Conservation (phyloP, 2,329 filamentous ascomycete species). For the Sarocladiaceae sp. region DNA sequence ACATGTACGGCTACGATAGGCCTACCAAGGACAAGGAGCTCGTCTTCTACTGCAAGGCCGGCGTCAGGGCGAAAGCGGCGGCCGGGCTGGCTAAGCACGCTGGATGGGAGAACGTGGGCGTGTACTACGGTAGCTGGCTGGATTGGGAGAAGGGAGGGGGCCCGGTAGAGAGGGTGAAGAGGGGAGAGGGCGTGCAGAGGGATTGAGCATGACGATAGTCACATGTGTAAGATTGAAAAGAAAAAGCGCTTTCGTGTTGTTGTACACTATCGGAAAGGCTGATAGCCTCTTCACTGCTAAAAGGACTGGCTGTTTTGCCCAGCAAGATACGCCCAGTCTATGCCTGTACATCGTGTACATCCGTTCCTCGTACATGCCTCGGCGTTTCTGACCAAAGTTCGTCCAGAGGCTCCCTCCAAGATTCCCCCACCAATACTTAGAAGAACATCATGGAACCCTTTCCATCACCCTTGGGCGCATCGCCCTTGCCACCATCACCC, state of each 20-base stretch:
- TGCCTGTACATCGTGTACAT: background rate
- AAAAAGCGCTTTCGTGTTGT: conserved; percentile 17
- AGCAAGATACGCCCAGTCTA: conserved; percentile 1
- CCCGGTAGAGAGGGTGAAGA: conserved; percentile 28
- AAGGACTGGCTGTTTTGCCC: background rate
- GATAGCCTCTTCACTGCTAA: background rate
- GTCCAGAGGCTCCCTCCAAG: too few relatives aligned
- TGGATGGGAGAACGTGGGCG: conserved; percentile 66
- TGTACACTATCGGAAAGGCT: conserved; percentile 12
- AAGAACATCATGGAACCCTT: conserved; percentile 4
- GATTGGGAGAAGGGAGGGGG: conserved; percentile 79
- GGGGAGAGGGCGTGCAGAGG: background rate
- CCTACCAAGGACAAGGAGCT: conserved; percentile 51
- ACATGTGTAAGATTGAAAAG: background rate
- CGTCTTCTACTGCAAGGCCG: conserved; percentile 90
- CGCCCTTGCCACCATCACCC: conserved; percentile 14
- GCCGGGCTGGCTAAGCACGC: conserved; percentile 69
- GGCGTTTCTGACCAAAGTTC: background rate
- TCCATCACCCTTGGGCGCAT: too few relatives aligned
- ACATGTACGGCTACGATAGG: conserved; percentile 71
- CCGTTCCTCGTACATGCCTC: background rate
- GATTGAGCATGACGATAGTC: background rate
- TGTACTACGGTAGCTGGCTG: conserved; percentile 70
- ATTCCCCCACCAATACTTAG: conserved; percentile 13
- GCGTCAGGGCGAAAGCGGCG: conserved; percentile 73